Base-by-base conservation (phyloP, 2,329 filamentous ascomycete species). In the Graphium sp. region DNA sequence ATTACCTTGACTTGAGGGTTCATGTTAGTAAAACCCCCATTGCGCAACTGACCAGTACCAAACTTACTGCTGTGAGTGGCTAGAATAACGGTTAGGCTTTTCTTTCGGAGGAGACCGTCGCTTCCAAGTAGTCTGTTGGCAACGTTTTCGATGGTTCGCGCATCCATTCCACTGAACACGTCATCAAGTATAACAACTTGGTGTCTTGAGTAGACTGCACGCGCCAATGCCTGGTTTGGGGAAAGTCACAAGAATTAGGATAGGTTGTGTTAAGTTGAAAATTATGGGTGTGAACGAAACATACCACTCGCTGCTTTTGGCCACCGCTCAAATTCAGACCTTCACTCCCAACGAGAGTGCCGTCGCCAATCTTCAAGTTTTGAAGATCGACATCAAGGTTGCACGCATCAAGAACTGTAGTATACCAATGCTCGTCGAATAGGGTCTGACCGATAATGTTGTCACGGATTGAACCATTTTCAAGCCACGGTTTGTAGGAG, bases 71-170 rank as follows among this genome's bases (percentile, higher is more conserved):
- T 45, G 28, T 59, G 54, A 0, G 58, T 58, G 3, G 50, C 50
- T 5, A 65, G 38, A 2, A 67, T 33, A 1, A 58, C 52, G 1
- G 57, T 60, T 6, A 45, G 44, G 0, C 46, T 42, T 12, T 43
- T 38, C 10, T 38, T 41, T 9, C 49, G 48, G 2, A 64, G 38
- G 2, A 66, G 31, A 0, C 64, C 62, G 4, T 41, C 32, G 1
- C 37, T 22, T 0, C 54, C 51, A 4, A 66, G 39, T 0, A 66
- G 41, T 4, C 48, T 45, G 7, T 50, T 39, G 21, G 64, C 57
- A 4, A 66, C 45, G 3, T 43, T 35, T 6, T 48, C 38, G 8
- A 55, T 46, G 0, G 62, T 68, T 4, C 49, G 41, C 2, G 47
- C 45, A 32, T 63, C 60, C 3, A 64, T 44, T 1, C 50, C 53